Percentiles rank a stretch among this genome's conserved stretches.
Evolutionary conservation across 2,329 filamentous ascomycete genomes (phyloP).

Genomic region (Talaromyces sp.): DNA sequence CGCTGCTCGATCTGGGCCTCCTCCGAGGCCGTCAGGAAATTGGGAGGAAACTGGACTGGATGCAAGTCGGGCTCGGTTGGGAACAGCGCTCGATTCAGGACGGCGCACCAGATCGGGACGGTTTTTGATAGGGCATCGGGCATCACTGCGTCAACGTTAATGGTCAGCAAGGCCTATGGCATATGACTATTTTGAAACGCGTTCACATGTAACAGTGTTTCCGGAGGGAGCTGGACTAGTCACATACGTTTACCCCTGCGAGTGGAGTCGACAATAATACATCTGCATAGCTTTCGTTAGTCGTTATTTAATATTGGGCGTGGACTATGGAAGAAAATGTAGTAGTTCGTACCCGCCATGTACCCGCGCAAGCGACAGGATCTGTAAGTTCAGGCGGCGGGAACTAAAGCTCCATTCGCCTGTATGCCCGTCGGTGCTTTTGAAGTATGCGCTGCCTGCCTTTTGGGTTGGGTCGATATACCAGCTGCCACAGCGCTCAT

Average conservation of each 20-base stretch:
- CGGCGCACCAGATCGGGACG: slow-evolving; percentile 85
- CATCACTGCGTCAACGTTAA: slow-evolving; percentile 54
- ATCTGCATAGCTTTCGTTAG: slow-evolving; percentile 22
- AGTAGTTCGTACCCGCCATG: slow-evolving; percentile 57
- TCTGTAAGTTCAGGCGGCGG: slow-evolving; percentile 75
- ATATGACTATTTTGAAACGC: not conserved
- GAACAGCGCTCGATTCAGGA: slow-evolving; percentile 76
- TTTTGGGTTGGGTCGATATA: slow-evolving; percentile 68
- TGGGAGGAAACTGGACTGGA: slow-evolving; percentile 64
- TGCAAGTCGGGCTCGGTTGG: slow-evolving; percentile 48
- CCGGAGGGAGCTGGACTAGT: slow-evolving; percentile 4
- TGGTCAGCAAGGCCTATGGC: not conserved
- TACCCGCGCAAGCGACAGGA: slow-evolving; percentile 63
- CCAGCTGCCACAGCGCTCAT: slow-evolving; percentile 95
- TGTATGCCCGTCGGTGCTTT: slow-evolving; percentile 92
- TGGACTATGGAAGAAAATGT: not conserved
- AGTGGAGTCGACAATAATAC: slow-evolving; percentile 87
- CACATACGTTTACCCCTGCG: slow-evolving; percentile 73
- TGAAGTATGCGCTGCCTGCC: slow-evolving; percentile 81
- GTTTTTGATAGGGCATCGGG: slow-evolving; percentile 94
- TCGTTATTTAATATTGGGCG: not conserved
- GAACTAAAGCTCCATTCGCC: slow-evolving; percentile 88
- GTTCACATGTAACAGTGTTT: slow-evolving; percentile 14
- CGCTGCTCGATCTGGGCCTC: slow-evolving; percentile 68
- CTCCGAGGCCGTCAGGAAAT: slow-evolving; percentile 68